A percentile compares a stretch with the other conserved stretches of the same genome.
Conservation (phyloP, 140 eudicot genomes). For the Senecio squalidus region DNA sequence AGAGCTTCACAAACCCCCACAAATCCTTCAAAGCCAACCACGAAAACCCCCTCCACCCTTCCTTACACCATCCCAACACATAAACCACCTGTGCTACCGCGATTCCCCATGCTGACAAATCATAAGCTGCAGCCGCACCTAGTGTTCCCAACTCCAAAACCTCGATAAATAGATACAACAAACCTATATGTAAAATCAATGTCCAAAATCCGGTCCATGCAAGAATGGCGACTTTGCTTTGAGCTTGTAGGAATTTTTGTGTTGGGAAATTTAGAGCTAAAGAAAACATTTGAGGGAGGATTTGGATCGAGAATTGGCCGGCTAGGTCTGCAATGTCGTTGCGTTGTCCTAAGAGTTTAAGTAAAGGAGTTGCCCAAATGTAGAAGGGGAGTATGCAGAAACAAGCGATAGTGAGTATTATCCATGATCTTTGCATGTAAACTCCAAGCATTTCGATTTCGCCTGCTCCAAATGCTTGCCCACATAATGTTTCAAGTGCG, state of each 20-base stretch:
- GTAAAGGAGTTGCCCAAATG: constrained; percentile 43
- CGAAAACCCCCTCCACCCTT: constrained; percentile 59
- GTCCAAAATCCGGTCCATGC: constrained; percentile 66
- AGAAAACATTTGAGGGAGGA: constrained; percentile 66
- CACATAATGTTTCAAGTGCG: too few relatives aligned
- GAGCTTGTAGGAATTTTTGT: constrained; percentile 74
- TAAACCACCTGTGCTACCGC: constrained; percentile 60
- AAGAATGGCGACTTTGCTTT: constrained; percentile 51
- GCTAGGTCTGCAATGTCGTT: constrained; percentile 54
- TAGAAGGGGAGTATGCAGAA: constrained; percentile 48
- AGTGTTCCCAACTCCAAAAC: constrained; percentile 50
- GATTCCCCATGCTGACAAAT: constrained; percentile 41
- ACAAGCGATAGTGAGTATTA: constrained; percentile 44
- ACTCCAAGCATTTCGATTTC: constrained; percentile 54
- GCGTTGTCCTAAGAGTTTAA: constrained; percentile 57
- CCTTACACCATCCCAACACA: constrained; percentile 61
- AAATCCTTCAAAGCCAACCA: constrained; percentile 68
- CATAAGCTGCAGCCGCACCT: constrained; percentile 64
- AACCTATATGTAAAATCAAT: constrained; percentile 35
- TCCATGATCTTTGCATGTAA: constrained; percentile 76
- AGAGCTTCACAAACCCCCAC: constrained; percentile 54
- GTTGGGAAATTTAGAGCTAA: constrained; percentile 67
- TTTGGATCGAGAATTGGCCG: constrained; percentile 35
- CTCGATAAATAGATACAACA: constrained; percentile 39
- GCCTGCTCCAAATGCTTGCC: constrained; percentile 79